Evolutionary conservation across 106 monocot genomes (phyloP).

Genomic region (Platanthera zijinensis): DNA sequence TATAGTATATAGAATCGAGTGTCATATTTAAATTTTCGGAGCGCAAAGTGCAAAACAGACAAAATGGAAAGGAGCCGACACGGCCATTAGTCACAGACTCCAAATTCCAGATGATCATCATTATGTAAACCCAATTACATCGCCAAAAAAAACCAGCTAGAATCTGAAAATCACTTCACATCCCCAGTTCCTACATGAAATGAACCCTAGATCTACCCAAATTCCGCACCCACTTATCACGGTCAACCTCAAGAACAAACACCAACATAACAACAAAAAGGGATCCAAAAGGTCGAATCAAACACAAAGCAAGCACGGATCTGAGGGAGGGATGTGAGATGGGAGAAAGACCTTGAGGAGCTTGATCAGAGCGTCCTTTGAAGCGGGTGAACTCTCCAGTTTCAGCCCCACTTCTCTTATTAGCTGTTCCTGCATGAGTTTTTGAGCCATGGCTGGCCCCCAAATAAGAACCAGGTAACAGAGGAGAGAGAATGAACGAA

Average conservation of each 20-base stretch:
- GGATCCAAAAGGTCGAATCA: neutral
- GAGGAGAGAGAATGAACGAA: neutral
- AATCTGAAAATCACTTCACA: neutral
- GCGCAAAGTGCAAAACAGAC: neutral
- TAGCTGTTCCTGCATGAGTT: constrained; percentile 59
- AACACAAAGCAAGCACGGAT: neutral
- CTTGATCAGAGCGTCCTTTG: constrained; percentile 75
- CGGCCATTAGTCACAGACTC: neutral
- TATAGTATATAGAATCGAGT: too few relatives aligned
- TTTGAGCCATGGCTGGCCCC: constrained; percentile 21
- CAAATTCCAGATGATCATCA: neutral
- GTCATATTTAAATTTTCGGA: neutral
- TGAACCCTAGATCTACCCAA: constrained; percentile 9
- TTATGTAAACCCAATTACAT: neutral
- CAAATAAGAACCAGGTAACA: neutral
- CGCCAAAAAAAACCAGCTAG: neutral
- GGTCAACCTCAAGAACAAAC: neutral
- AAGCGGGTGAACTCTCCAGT: constrained; percentile 61
- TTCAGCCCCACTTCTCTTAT: constrained; percentile 71
- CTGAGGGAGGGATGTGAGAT: neutral
- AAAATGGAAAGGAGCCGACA: neutral
- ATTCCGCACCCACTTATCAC: neutral
- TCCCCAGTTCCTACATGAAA: neutral
- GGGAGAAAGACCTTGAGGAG: constrained; percentile 55
- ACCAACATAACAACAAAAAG: neutral